phyloP scores from a whole-genome alignment of 352 stramenopile genomes.

The Phytophthora citrophthora region DNA sequence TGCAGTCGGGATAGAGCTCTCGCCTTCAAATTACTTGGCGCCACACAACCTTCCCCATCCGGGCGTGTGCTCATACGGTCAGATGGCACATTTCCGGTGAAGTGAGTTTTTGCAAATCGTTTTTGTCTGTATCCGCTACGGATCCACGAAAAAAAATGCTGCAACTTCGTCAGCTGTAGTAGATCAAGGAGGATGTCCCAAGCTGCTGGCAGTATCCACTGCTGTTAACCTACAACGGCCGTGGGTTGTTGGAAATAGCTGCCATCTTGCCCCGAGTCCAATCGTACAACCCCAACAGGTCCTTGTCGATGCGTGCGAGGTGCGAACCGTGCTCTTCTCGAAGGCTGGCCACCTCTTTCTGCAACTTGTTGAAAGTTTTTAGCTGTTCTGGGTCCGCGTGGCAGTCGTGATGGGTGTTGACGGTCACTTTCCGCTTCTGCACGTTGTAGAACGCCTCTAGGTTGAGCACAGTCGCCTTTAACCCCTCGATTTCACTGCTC shows the following conservation, averaged over 20 bases:
- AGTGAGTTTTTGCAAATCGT: conserved; percentile 3
- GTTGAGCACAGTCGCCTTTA: conserved; percentile 44
- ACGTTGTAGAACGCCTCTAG: conserved; percentile 33
- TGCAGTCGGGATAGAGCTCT: conserved; percentile 31
- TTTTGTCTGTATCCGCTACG: conserved; percentile 8
- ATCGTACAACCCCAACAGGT: conserved; percentile 68
- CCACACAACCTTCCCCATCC: conserved; percentile 28
- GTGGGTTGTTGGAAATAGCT: conserved; percentile 6
- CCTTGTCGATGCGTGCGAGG: conserved; percentile 39
- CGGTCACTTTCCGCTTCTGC: conserved; percentile 21
- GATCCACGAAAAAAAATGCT: conserved; percentile 10
- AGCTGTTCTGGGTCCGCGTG: conserved; percentile 13
- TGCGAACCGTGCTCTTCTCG: conserved; percentile 43
- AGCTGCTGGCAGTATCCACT: neutral
- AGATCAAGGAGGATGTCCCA: conserved; percentile 4
- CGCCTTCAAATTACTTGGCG: conserved; percentile 12
- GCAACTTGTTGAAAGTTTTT: conserved; percentile 33
- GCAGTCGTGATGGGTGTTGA: neutral
- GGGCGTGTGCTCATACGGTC: conserved; percentile 14
- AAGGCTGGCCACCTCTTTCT: conserved; percentile 26
- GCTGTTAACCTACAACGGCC: neutral
- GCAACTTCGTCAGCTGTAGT: neutral
- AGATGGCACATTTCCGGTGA: conserved; percentile 7
- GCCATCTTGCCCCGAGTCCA: conserved; percentile 54
- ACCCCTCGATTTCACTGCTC: conserved; percentile 41